Conservation (phyloP, 2,329 filamentous ascomycete genomes). For the Drechslera avenae region DNA sequence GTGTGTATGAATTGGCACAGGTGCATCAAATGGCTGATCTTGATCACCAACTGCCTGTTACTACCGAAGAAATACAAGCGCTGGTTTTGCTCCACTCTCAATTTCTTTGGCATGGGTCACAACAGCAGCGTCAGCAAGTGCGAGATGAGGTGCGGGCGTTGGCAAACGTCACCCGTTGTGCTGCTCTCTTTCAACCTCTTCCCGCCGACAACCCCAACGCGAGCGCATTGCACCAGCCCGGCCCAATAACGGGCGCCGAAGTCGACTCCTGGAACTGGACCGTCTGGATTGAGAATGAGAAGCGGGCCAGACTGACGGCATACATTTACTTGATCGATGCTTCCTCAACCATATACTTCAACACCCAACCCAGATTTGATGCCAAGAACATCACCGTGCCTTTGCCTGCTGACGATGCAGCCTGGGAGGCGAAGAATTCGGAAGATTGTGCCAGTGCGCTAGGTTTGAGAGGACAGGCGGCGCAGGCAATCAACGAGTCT, state of each 20-base stretch:
- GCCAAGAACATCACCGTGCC: constrained; percentile 68
- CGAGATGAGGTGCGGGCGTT: constrained; percentile 64
- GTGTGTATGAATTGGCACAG: constrained; percentile 53
- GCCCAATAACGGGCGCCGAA: constrained; percentile 48
- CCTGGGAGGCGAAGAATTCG: constrained; percentile 69
- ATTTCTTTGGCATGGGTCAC: constrained; percentile 72
- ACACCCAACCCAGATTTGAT: constrained; percentile 67
- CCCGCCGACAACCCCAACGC: constrained; percentile 54
- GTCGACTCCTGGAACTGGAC: constrained; percentile 66
- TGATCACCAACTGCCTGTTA: constrained; percentile 45
- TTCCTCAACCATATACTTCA: constrained; percentile 73
- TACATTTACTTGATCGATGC: constrained; percentile 68
- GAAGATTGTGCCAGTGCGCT: constrained; percentile 68
- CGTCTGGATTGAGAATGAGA: constrained; percentile 73
- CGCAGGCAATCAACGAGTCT: constrained; percentile 64
- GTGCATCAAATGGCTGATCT: constrained; percentile 48
- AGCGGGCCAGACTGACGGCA: constrained; percentile 68
- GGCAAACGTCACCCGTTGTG: constrained; percentile 61
- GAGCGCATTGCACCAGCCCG: constrained; percentile 67
- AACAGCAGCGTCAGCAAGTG: constrained; percentile 67
- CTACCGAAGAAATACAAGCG: constrained; percentile 70
- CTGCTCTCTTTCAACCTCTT: constrained; percentile 62
- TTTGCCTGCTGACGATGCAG: constrained; percentile 73
- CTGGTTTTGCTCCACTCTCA: constrained; percentile 66
- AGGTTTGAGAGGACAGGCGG: constrained; percentile 64